Base-by-base conservation (phyloP, 1,139 yeast species). In the Candida sp. region DNA sequence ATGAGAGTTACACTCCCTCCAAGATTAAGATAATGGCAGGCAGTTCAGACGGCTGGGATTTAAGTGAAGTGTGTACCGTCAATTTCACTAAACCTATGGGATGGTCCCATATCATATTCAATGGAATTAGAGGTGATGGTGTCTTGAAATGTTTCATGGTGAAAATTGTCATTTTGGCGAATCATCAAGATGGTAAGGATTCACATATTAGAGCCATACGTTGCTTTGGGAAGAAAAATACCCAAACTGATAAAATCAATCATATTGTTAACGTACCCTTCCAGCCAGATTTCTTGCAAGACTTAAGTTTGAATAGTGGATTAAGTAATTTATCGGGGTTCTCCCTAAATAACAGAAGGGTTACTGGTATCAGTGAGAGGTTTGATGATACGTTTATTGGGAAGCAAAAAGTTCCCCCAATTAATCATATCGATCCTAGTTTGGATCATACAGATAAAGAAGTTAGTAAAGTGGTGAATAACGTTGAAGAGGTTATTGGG, bases 171-270 rank as follows among this genome's bases (percentile, higher is more conserved):
- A 76, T 95, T 22, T 68, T 83, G 25, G 79, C 89, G 1, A 95
- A 93, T 57, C 97, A 90, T 56, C 98, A 91, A 58, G 93, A 89
- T 59, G 99, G 99, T 38, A 93, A 93, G 58, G 99, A 95, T 62
- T 85, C 97, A 2, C 98, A 90, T 60, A 72, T 95, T 5, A 64
- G 99, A 42, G 87, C 93, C 0, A 72, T 93, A 6, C 54, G 65
- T 40, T 66, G 75, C 45, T 70, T 66, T 54, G 75, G 75, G 4
- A 68, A 64, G 47, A 70, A 68, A 45, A 48, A 64, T 3, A 40
- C 38, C 2, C 32, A 36, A 32, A n/a, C 45, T 8, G 21, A 41
- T 29, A 23, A 37, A 36, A n/a, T n/a, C n/a, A 32, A 36, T n/a
- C 38, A 32, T n/a, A 38, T 33, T 12, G 35, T 45, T 9, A 37